Base-by-base conservation (phyloP, 2,329 filamentous ascomycete species). In the Alternaria hordeiaustralica region DNA sequence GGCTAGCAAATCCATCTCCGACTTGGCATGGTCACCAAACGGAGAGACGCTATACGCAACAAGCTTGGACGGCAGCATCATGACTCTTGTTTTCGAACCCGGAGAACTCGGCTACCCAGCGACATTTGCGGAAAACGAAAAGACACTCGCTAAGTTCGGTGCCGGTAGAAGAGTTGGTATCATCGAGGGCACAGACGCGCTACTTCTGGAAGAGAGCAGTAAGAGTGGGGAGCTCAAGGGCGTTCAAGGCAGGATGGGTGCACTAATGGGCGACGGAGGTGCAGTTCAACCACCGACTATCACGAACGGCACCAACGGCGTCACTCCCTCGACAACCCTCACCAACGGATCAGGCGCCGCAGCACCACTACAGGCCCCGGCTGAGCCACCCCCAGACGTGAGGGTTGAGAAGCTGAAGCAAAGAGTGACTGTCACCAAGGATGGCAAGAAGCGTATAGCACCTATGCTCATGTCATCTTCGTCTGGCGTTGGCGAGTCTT, bases 241-340 rank as follows among this genome's bases (percentile, higher is more conserved):
- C 6, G 94, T 95, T 0, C 93, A 99, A 81, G 96, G 94, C 3
- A 89, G 95, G 69, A 99, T 99, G 96, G 96, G 96, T 12, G 95
- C 95, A n/a, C 82, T 99, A 41, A 99, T 99, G 96, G 95, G 95
- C 6, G 94, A 97, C 75, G 87, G 87, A 18, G 74, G 75, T 59
- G 72, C 77, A 30, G 70, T 72, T 9, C 75, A 77, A 28, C 83
- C 86, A 3, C 80, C 86, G 4, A 88, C 88, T 43, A 57, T 82
- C 77, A 88, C 88, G 44, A 79, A 92, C 67, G 84, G 84, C 15
- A 81, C 83, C 18, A 87, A 87, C 63, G 85, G 84, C 26, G 76
- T 13, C 76, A 79, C 61, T 73, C 46, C 72, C 85, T 83, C 64
- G 83, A 85, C 66, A 18, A 61, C 49, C 53, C 68, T 79, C 61